Evolutionary conservation across 805 yeast genomes (phyloP), one percentile per base, ranked within the genome.

Genomic region (Ascoidea tarda): DNA sequence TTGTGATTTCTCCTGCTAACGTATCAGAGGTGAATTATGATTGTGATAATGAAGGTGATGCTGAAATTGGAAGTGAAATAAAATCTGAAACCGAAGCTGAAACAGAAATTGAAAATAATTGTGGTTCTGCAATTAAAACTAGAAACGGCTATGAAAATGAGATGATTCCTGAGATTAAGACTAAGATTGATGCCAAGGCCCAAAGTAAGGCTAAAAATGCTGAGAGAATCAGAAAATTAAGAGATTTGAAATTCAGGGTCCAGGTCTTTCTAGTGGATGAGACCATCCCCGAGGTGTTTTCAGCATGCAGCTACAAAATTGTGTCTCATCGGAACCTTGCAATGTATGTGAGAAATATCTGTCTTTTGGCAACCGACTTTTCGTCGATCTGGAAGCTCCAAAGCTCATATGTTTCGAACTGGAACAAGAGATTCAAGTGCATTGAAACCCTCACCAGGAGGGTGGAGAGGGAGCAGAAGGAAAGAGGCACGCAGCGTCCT

Each of bases 251-350:
- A 59, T 87, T 72, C 68, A 77, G 76, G 58, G 89, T 87, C 8
- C 78, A 84, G 54, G 72, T 81, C 0, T 79, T 71, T 63, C 69
- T 89, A 55, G 71, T 83, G 52, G 71, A 77, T 2, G 14, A 38
- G 1, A 90, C 88, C 1, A 80, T 86, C 6, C 91, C 91, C 4
- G 88, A 84, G 3, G 72, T 86, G 6, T 79, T 86, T 60, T 82
- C 95, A 0, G 79, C 90, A 0, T 76, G 85, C 48, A 90, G 84
- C 60, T 76, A 82, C 65, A 87, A 87, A 66, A 69, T 88, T 31
- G 70, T 88, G 6, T 74, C 82, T 16, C 81, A 73, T 52, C 73
- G 71, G 48, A 76, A 79, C 38, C 66, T 89, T 49, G 75, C 95
- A 0, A 66, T 69, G 5, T 81, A 82, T 62, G 76, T 87, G 6